A percentile compares a stretch with the other conserved stretches of the same genome.
phyloP scores from a whole-genome alignment of 1,139 yeast species.

The Saccharomyces hybrid region DNA sequence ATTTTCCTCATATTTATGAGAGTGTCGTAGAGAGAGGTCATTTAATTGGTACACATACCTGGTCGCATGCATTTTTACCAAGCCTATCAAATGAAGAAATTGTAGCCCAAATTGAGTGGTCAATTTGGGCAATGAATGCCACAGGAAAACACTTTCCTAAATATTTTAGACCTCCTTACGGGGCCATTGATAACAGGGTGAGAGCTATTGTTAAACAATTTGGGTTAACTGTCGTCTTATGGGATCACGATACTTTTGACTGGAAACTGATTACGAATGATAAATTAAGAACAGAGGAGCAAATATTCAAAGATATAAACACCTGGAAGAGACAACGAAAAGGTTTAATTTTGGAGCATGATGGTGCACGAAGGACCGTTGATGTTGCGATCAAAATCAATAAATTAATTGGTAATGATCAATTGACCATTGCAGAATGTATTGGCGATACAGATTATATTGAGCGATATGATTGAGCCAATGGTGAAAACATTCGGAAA shows the following conservation, averaged over 20 bases:
- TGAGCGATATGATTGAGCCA: slow-evolving; percentile 10
- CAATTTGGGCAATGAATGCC: too few relatives aligned
- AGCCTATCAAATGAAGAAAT: slow-evolving; percentile 67
- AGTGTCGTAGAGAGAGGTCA: slow-evolving; percentile 57
- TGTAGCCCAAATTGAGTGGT: slow-evolving; percentile 88
- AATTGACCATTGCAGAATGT: slow-evolving; percentile 77
- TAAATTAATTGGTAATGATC: slow-evolving; percentile 46
- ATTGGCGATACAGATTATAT: slow-evolving; percentile 49
- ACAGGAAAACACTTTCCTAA: too few relatives aligned
- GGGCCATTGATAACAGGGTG: slow-evolving; percentile 83
- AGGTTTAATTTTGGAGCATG: slow-evolving; percentile 82
- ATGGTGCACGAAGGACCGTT: slow-evolving; percentile 60
- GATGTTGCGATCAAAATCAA: slow-evolving; percentile 55
- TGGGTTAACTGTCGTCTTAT: slow-evolving; percentile 79
- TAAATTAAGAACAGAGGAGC: slow-evolving; percentile 39
- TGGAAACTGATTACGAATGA: slow-evolving; percentile 58
- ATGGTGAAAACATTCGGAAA: too few relatives aligned
- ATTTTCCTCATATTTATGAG: slow-evolving; percentile 65
- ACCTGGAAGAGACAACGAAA: slow-evolving; percentile 42
- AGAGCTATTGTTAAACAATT: slow-evolving; percentile 72
- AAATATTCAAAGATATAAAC: slow-evolving; percentile 48
- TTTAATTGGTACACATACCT: slow-evolving; percentile 79
- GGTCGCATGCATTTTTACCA: slow-evolving; percentile 87
- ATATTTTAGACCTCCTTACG: slow-evolving; percentile 95
- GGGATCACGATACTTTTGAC: slow-evolving; percentile 90